These are phyloP conservation scores for Tetracentron sinense DNA, from an alignment of 164 flowering plant species.

Conservation along the genomic window DNA sequence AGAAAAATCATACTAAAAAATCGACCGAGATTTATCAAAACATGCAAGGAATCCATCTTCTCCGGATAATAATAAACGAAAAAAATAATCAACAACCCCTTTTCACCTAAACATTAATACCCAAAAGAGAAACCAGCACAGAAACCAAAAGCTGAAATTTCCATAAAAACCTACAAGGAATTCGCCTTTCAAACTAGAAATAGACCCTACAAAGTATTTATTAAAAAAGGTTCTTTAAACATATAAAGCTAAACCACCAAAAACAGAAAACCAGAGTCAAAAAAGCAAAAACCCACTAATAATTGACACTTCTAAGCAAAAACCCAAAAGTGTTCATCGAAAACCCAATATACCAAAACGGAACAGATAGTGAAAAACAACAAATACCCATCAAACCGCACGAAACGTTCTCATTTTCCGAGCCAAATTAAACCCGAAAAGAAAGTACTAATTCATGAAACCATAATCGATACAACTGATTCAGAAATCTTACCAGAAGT, in stretches of 20 bases:
- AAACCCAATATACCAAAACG: background rate
- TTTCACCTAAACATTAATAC: background rate
- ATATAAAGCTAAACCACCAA: background rate
- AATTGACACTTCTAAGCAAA: background rate
- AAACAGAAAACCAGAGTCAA: background rate
- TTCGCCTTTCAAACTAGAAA: background rate
- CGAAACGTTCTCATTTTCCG: background rate
- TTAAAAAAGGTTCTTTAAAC: no score
- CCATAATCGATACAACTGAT: background rate
- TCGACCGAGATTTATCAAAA: no score
- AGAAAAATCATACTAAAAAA: no score
- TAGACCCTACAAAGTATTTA: no score
- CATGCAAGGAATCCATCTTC: no score
- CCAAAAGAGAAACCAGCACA: background rate
- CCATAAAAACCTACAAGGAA: background rate
- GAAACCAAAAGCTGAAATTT: no score
- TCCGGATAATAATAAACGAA: no score
- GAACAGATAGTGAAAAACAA: background rate
- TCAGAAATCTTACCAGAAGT: slow-evolving; percentile 24
- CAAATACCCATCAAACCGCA: background rate
- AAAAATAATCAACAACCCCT: background rate
- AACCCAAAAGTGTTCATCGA: background rate
- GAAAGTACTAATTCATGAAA: no score
- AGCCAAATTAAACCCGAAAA: background rate
- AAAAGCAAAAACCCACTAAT: background rate